Base-by-base conservation (phyloP, 257 asterid genomes). In the Fraxinus americana region DNA sequence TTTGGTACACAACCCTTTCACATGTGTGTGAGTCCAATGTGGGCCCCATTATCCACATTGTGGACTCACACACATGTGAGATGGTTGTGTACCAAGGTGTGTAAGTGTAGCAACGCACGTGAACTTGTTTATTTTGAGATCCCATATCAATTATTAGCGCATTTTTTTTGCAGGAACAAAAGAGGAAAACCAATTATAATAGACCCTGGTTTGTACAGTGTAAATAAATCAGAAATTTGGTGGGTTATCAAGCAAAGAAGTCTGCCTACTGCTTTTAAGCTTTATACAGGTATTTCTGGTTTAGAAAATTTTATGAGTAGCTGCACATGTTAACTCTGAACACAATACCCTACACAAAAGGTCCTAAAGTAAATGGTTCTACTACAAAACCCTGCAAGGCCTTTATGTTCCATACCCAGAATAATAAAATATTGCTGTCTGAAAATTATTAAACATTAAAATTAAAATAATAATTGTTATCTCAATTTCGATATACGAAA, bases 191-290 rank as follows among this genome's bases (percentile, higher is more conserved):
- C 98, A 82, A 89, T 92, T 5, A 81, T 94, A 75, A 89, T 94
- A 75, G 98, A 94, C 81, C 98, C 98, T 27, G 97, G 94, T 29
- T 86, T 94, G 83, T 87, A 94, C 74, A 89, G 93, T 73, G 73
- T 67, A 8, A 92, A 92, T 81, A 94, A 94, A 86, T 94, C 98
- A 45, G 95, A 92, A 83, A 91, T 94, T 81, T 90, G 97, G 97
- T 94, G 96, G 96, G 97, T 78, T 69, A 81, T 92, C 71, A 94
- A 94, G 89, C 98, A 90, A 86, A 92, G 98, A 87, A 89, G 86
- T 70, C 81, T 94, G 59, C 98, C 98, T 0, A 89, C 95, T 78
- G 95, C 97, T 78, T 94, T 92, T 91, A 94, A 89, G 89, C 97
- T 94, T 81, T 94, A 87, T 54, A 92, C 98, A 89, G 98, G 98